Evolutionary conservation across 2,329 filamentous ascomycete genomes (phyloP).

Genomic region (Clonostachys byssicola): DNA sequence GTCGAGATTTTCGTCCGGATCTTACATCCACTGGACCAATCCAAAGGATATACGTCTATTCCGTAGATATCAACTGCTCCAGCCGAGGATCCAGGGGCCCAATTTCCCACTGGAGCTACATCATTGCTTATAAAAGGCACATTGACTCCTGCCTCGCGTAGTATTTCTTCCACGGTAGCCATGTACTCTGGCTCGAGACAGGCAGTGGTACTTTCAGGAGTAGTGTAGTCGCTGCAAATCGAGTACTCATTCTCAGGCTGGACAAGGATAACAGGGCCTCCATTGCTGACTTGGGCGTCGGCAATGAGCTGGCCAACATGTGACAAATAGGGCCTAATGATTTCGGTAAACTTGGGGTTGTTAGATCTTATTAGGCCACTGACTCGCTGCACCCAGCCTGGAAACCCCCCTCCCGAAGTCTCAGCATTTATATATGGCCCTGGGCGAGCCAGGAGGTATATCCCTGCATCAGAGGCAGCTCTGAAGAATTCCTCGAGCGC

Average conservation of each 20-base stretch:
- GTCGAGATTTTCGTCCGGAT: too few species aligned
- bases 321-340: conserved; percentile 43
- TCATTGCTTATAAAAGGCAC: too few species aligned
- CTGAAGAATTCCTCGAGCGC: conserved; percentile 66
- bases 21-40: too few species aligned
- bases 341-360: not conserved
- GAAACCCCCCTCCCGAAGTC: conserved; percentile 46
- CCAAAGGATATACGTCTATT: too few species aligned
- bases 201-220: too few species aligned
- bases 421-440: conserved; percentile 71
- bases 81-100: too few species aligned
- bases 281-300: conserved; percentile 68
- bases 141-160: too few species aligned
- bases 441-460: conserved; percentile 65
- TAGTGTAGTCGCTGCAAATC: not conserved
- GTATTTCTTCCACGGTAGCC: too few species aligned
- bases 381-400: not conserved
- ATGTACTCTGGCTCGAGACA: too few species aligned
- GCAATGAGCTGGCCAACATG: conserved; percentile 58
- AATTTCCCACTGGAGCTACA: too few species aligned
- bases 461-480: conserved; percentile 60
- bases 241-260: conserved; percentile 69
- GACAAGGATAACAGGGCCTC: conserved; percentile 65
- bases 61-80: too few species aligned
- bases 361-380: not conserved